These are phyloP conservation scores for Abrus precatorius DNA, from an alignment of 306 rosid genomes.

Conservation along the genomic window DNA sequence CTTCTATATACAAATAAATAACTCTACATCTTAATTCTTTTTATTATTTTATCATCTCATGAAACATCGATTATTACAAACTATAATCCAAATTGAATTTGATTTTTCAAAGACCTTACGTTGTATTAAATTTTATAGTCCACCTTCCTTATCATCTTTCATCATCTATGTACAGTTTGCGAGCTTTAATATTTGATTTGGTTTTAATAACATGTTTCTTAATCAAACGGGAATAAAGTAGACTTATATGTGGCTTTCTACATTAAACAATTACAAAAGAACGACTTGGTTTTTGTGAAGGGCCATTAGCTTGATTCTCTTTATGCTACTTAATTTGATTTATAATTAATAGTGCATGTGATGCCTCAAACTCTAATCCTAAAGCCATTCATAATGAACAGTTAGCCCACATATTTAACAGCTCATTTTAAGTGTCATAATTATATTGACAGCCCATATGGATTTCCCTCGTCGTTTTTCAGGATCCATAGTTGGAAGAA, in stretches of 20 bases:
- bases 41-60: too few species aligned
- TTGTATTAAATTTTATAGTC: too few species aligned
- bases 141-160: too few species aligned
- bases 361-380: background rate
- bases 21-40: too few species aligned
- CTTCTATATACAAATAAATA: too few species aligned
- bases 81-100: too few species aligned
- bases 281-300: background rate
- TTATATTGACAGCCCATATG: background rate
- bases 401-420: background rate
- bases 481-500: too few species aligned
- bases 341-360: background rate
- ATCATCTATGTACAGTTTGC: too few species aligned
- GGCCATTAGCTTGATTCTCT: conserved; percentile 1
- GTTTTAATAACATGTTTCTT: background rate
- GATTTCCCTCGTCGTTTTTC: too few species aligned
- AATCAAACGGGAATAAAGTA: background rate
- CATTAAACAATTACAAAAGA: conserved; percentile 8
- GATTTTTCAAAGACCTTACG: too few species aligned
- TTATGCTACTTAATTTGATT: background rate
- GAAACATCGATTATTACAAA: too few species aligned
- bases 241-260: background rate
- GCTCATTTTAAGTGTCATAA: background rate
- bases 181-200: background rate
- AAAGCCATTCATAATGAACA: background rate